A percentile compares a stretch with the other conserved stretches of the same genome.
phyloP scores from a whole-genome alignment of 2,329 filamentous ascomycete species.

The Colletotrichum sp. region DNA sequence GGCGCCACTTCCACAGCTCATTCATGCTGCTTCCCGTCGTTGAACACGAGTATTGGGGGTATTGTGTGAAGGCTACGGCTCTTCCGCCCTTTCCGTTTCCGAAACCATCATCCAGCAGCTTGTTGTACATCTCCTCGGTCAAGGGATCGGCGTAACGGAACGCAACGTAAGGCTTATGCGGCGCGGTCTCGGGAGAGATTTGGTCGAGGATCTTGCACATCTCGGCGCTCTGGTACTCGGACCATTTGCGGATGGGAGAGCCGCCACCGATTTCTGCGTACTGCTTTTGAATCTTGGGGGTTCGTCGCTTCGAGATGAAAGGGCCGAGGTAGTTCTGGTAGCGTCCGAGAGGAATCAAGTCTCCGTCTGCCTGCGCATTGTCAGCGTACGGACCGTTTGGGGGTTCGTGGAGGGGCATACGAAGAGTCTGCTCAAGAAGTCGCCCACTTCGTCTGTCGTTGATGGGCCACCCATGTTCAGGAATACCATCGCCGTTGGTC shows the following conservation, averaged over 20 bases:
- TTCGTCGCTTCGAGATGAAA: conserved; percentile 83
- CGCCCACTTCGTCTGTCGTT: conserved; percentile 84
- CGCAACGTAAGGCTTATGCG: conserved; percentile 96
- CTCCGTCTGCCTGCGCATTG: conserved; percentile 75
- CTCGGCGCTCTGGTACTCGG: conserved; percentile 88
- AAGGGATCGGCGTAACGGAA: conserved; percentile 94
- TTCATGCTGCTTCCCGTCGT: conserved; percentile 96
- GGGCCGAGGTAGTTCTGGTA: conserved; percentile 91
- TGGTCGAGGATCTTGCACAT: conserved; percentile 98
- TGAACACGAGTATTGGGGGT: conserved; percentile 97
- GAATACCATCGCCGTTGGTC: conserved; percentile 97
- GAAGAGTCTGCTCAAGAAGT: conserved; percentile 91
- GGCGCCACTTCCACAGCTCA: conserved; percentile 97
- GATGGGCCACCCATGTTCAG: conserved; percentile 98
- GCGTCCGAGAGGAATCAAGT: conserved; percentile 93
- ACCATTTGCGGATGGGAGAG: conserved; percentile 98
- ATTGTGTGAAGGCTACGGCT: conserved; percentile 97
- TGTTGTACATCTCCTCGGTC: conserved; percentile 91
- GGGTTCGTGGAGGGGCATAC: conserved; percentile 56
- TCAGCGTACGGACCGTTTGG: conserved; percentile 19
- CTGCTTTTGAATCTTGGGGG: conserved; percentile 95
- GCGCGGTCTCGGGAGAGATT: conserved; percentile 89
- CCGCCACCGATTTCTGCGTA: conserved; percentile 95
- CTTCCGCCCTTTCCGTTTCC: conserved; percentile 88
- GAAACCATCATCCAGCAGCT: conserved; percentile 86